A percentile compares a stretch with the other conserved stretches of the same genome.
Conservation (phyloP, 2,329 filamentous ascomycete genomes). For the Pseudocercospora cruenta region DNA sequence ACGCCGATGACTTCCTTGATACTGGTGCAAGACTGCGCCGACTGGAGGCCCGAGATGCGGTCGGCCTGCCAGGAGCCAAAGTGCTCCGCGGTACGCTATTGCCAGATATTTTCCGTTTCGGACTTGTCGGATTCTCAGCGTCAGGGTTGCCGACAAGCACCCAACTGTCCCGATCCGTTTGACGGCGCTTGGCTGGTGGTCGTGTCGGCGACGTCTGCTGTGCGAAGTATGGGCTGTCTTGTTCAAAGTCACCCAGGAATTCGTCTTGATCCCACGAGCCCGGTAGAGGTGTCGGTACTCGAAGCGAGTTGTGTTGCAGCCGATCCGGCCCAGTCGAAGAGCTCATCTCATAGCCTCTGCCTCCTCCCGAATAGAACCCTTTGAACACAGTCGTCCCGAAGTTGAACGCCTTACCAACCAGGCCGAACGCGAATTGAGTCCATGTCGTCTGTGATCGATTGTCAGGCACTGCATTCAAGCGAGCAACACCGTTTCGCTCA, state of each 20-base stretch:
- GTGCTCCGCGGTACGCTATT: slow-evolving; percentile 28
- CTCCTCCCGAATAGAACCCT: slow-evolving; percentile 86
- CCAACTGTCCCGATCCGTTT: slow-evolving; percentile 54
- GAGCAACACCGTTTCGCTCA: slow-evolving; percentile 41
- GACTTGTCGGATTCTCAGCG: slow-evolving; percentile 57
- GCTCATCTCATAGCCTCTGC: slow-evolving; percentile 66
- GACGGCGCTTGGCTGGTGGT: slow-evolving; percentile 48
- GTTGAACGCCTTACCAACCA: slow-evolving; percentile 78
- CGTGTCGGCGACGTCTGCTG: slow-evolving; percentile 29
- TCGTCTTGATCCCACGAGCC: slow-evolving; percentile 58
- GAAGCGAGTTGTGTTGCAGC: slow-evolving; percentile 30
- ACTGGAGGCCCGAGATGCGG: slow-evolving; percentile 38
- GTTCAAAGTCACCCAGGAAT: slow-evolving; percentile 50
- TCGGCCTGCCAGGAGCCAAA: slow-evolving; percentile 21
- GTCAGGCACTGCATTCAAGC: slow-evolving; percentile 24
- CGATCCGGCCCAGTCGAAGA: slow-evolving; percentile 20
- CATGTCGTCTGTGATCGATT: slow-evolving; percentile 43
- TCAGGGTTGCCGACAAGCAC: slow-evolving; percentile 51
- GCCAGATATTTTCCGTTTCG: slow-evolving; percentile 41
- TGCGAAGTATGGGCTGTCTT: slow-evolving; percentile 47
- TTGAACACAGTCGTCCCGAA: slow-evolving; percentile 77
- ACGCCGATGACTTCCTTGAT: slow-evolving; percentile 44
- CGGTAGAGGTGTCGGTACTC: slow-evolving; percentile 52
- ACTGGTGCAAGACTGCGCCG: slow-evolving; percentile 46
- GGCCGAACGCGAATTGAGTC: slow-evolving; percentile 62